Base-by-base conservation (phyloP, 1,284 basidiomycete species). In the Macrocystidia cucumis region DNA sequence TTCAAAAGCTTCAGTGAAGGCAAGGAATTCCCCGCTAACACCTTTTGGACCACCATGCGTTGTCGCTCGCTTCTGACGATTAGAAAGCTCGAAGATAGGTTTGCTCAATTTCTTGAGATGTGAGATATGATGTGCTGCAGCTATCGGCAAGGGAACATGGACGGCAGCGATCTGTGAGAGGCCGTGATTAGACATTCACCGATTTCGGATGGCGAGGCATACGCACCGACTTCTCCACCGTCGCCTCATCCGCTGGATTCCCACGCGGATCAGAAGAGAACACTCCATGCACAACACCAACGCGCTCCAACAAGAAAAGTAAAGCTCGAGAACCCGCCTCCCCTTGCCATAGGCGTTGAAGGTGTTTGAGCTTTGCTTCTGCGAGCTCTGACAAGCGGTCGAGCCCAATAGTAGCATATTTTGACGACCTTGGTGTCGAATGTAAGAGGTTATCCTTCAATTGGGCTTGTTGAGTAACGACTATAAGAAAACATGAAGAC, bases 101-200 rank as follows among this genome's bases (percentile, higher is more conserved):
- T 47, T 51, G 4, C 52, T 49, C 7, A 64, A 39, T 39, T 51
- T 55, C 17, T 53, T 49, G 6, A 60, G 34, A 30, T 61, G 48
- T 4, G 54, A 44, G 6, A 65, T 67, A 38, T 72, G 67, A 41
- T 65, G 64, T 1, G 69, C 69, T n/a, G 69, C 69, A 20, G 67
- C 64, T 21, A 69, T 54, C 5, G 67, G 67, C 5, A 71, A 56
- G 3, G 56, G 59, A 5, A 34, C 13, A 46, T 39, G 12, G 50
- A 38, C 30, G 33, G 26, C 9, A 9, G 30, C 25, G n/a, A 16
- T 16, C 17, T 4, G 29, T 5, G 19, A 30, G 29, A 3, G 7
- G 29, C 17, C 14, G 19, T 3, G 12, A 8, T 8, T 8, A 25
- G 12, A 30, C n/a, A n/a, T n/a, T n/a, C n/a, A n/a, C n/a, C n/a